phyloP scores from a whole-genome alignment of 1,284 basidiomycete species.

The Melampsora occidentalis region DNA sequence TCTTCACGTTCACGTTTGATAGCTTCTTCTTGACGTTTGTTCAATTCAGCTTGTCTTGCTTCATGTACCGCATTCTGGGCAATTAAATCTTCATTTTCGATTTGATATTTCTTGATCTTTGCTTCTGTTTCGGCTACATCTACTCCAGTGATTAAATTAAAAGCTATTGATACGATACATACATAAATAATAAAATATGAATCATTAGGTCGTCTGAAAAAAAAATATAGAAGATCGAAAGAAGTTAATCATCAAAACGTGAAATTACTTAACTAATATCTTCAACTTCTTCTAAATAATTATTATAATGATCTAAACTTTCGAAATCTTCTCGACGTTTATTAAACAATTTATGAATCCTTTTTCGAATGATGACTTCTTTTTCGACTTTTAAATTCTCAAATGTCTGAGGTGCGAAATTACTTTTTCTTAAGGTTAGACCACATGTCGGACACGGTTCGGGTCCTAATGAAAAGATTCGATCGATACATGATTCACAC shows the following conservation, averaged over 20 bases:
- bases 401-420: slow-evolving; percentile 94
- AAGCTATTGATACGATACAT: slow-evolving; percentile 61
- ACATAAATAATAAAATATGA: slow-evolving; percentile 16
- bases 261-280: slow-evolving; percentile 70
- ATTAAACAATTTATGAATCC: slow-evolving; percentile 90
- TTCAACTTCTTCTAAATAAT: slow-evolving; percentile 94
- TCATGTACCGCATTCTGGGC: slow-evolving; percentile 74
- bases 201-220: slow-evolving; percentile 4
- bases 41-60: slow-evolving; percentile 66
- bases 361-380: slow-evolving; percentile 81
- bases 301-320: slow-evolving; percentile 79
- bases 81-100: slow-evolving; percentile 74
- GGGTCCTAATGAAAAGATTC: slow-evolving; percentile 90
- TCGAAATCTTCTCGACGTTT: slow-evolving; percentile 86
- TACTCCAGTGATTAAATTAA: slow-evolving; percentile 90
- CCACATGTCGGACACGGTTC: slow-evolving; percentile 93
- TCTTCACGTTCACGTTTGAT: slow-evolving; percentile 34
- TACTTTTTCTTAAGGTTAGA: slow-evolving; percentile 82
- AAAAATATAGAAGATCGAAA: background rate
- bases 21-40: slow-evolving; percentile 72
- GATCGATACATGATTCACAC: slow-evolving; percentile 97
- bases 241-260: background rate
- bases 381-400: slow-evolving; percentile 95
- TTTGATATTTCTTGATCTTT: slow-evolving; percentile 72
- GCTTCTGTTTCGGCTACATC: slow-evolving; percentile 81